phyloP scores from a whole-genome alignment of 2,329 filamentous ascomycete genomes.

The Blastomyces percursus region DNA sequence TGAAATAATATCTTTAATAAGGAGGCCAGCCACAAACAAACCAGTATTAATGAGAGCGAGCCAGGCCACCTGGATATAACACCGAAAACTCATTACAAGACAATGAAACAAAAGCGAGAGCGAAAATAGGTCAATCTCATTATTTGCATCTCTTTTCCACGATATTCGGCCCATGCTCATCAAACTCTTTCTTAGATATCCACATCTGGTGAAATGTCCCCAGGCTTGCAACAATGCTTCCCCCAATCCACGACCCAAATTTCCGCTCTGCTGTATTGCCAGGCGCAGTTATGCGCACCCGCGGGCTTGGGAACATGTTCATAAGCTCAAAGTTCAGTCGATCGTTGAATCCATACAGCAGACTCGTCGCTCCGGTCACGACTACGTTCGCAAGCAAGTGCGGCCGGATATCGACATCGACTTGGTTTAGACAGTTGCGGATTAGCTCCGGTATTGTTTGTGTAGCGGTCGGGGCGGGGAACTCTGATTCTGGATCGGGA shows the following conservation, averaged over 20 bases:
- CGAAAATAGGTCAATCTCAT: conserved; percentile 10
- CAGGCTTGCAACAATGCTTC: conserved; percentile 86
- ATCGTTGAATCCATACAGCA: conserved; percentile 87
- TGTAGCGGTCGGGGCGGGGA: conserved; percentile 49
- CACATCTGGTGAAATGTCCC: conserved; percentile 99
- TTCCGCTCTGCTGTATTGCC: conserved; percentile 78
- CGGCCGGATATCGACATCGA: conserved; percentile 81
- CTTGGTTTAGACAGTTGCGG: conserved; percentile 60
- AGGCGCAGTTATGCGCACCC: conserved; percentile 79
- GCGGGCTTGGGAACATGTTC: conserved; percentile 68
- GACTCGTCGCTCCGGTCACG: conserved; percentile 74
- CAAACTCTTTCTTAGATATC: conserved; percentile 95
- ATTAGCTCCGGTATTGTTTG: conserved; percentile 80
- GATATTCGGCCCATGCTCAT: conserved; percentile 81
- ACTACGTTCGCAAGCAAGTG: conserved; percentile 81
- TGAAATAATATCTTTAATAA: background rate
- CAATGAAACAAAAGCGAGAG: background rate
- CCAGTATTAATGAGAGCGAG: background rate
- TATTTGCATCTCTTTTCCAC: conserved; percentile 96
- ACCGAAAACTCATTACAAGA: background rate
- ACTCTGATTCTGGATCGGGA: conserved; percentile 33
- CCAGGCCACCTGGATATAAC: background rate
- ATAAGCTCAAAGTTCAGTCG: conserved; percentile 76
- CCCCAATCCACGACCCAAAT: conserved; percentile 92
- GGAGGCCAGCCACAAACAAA: background rate